phyloP scores from a whole-genome alignment of 768 basidiomycete genomes.

The Tylopilus felleus region DNA sequence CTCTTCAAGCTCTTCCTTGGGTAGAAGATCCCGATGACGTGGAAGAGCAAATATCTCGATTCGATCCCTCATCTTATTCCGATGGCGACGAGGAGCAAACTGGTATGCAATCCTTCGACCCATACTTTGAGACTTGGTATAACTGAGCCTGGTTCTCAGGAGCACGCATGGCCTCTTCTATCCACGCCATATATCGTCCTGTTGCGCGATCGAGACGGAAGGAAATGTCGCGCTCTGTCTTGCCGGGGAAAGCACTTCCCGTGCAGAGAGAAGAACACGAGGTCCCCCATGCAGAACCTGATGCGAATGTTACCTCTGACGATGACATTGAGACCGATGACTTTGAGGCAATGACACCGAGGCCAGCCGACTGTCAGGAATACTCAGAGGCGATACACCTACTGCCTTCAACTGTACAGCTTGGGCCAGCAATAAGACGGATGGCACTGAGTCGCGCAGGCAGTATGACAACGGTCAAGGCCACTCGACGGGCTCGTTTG shows the following conservation, averaged over 20 bases:
- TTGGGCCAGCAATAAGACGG: constrained; percentile 22
- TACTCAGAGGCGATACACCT: constrained; percentile 1
- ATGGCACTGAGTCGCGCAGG: constrained; percentile 42
- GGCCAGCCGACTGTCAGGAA: constrained; percentile 27
- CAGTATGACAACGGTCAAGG: constrained; percentile 70
- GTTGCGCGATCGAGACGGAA: constrained; percentile 61
- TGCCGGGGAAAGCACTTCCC: constrained; percentile 6
- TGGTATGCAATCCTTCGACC: constrained; percentile 33
- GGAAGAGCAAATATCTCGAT: constrained; percentile 50
- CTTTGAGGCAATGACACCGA: constrained; percentile 54
- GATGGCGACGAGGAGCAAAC: constrained; percentile 63
- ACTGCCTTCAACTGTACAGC: constrained; percentile 10
- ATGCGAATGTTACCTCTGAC: constrained; percentile 38
- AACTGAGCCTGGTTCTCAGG: constrained; percentile 26
- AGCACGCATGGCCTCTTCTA: constrained; percentile 70
- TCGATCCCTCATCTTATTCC: constrained; percentile 40
- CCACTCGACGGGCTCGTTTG: constrained; percentile 65
- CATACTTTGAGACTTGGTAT: background rate
- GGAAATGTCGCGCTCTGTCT: constrained; percentile 22
- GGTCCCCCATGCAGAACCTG: constrained; percentile 30
- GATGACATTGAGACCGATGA: constrained; percentile 56
- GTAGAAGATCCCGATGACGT: constrained; percentile 65
- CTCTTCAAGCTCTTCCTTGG: constrained; percentile 82
- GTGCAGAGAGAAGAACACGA: constrained; percentile 30
- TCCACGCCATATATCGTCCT: constrained; percentile 84